A percentile compares a stretch with the other conserved stretches of the same genome.
Evolutionary conservation across 192 early-diverging fungal genomes (phyloP).

Genomic region (Gryganskiella cystojenkinii): DNA sequence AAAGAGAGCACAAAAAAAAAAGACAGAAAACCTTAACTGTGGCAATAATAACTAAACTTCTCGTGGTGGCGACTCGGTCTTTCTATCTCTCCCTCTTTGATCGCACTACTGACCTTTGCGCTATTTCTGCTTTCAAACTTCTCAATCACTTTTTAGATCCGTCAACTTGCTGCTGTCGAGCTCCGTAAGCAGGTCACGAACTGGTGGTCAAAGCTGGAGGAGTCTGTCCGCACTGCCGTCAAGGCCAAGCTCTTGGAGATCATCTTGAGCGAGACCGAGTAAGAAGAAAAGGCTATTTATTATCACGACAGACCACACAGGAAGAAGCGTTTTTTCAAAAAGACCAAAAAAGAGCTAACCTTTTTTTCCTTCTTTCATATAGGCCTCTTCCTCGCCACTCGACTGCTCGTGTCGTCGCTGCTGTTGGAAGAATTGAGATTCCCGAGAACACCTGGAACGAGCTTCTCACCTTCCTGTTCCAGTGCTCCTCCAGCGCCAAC

Average conservation of each 20-base stretch:
- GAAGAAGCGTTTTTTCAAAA: too few species aligned
- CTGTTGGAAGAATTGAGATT: constrained; percentile 85
- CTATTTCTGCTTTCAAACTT: not conserved
- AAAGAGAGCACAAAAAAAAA: too few species aligned
- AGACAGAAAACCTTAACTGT: too few species aligned
- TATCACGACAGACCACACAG: too few species aligned
- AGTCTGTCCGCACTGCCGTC: constrained; percentile 63
- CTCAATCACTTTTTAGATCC: constrained; percentile 52
- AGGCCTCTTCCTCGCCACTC: constrained; percentile 80
- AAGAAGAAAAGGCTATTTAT: constrained; percentile 23
- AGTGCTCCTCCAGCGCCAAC: constrained; percentile 78
- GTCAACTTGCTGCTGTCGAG: constrained; percentile 91
- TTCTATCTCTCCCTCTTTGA: too few species aligned
- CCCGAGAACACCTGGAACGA: constrained; percentile 82
- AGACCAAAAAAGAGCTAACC: too few species aligned
- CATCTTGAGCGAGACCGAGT: constrained; percentile 77
- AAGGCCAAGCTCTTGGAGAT: constrained; percentile 74
- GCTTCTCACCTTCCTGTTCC: constrained; percentile 81
- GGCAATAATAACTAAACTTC: too few species aligned
- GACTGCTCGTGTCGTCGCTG: constrained; percentile 89
- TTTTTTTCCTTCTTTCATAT: not conserved
- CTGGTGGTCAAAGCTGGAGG: constrained; percentile 79
- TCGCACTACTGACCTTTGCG: not conserved
- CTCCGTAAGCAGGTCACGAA: constrained; percentile 81
- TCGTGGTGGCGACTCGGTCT: too few species aligned